Evolutionary conservation across 768 basidiomycete species (phyloP), one percentile per base, ranked within the genome.

Genomic region (Lactifluus subvellereus): DNA sequence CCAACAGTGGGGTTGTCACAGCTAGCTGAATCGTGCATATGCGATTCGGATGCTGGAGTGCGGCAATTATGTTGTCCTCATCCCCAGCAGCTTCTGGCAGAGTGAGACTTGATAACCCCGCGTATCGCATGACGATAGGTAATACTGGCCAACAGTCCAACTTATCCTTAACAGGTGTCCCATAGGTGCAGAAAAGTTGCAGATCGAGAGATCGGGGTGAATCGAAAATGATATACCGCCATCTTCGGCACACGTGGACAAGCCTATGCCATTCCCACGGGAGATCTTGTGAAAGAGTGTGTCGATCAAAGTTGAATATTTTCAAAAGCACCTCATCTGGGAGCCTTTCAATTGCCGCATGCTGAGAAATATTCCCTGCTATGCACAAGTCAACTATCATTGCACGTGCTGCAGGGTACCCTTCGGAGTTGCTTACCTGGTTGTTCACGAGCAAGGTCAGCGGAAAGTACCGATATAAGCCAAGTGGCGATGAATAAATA

Each of bases 181-280:
- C 60, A 38, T 51, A 14, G 37, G 60, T 61, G 38, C 54, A 61
- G 37, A 55, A 35, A 16, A 61, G 60, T n/a, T 14, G 47, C 32
- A 61, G n/a, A 35, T 27, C 54, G n/a, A 56, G 48, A 35, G 13
- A 22, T n/a, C 16, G 54, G 6, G 30, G 13, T 16, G 38, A 33
- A 1, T 11, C 11, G 14, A 55, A 13, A 13, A 61, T 49, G n/a
- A 61, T 47, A 4, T 16, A 7, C 4, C 54, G 54, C 60, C 60
- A 61, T 4, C 1, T 55, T 49, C 6, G 33, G 30, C 54, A 61
- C n/a, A 61, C 60, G n/a, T 61, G 54, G 35, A 27, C 37, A 22
- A 61, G 53, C 7, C 37, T 55, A 16, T 49, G 38, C 60, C 60
- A 61, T 42, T 56, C 40, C 54, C 60, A 61, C 20, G 52, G 45